These are phyloP conservation scores for Miscanthus lutarioriparius DNA, from an alignment of 176 grass and related monocot species.

Conservation along the genomic window DNA sequence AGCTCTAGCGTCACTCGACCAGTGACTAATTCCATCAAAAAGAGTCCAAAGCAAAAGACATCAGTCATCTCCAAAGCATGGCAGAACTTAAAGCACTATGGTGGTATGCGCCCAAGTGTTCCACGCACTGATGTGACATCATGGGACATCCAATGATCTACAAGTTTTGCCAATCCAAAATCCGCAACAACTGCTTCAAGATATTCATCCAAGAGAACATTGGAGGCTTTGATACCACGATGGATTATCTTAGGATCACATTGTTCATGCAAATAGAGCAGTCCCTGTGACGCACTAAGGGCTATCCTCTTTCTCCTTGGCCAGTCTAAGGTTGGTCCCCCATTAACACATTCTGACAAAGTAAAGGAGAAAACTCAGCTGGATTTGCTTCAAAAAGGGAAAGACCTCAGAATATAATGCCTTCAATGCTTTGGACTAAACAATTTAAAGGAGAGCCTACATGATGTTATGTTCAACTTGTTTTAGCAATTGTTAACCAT, in stretches of 20 bases:
- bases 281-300: slow-evolving; percentile 58
- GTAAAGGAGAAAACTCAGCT: slow-evolving; percentile 10
- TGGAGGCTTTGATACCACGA: slow-evolving; percentile 86
- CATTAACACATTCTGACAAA: slow-evolving; percentile 58
- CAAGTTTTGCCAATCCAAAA: slow-evolving; percentile 80
- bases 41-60: slow-evolving; percentile 79
- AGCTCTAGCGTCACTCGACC: slow-evolving; percentile 63
- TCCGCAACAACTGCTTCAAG: slow-evolving; percentile 81
- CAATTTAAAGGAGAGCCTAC: neutral
- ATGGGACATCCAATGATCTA: slow-evolving; percentile 74
- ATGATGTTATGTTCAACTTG: neutral
- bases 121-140: slow-evolving; percentile 56
- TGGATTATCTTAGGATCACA: slow-evolving; percentile 91
- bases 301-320: slow-evolving; percentile 75
- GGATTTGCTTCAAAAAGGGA: slow-evolving; percentile 2
- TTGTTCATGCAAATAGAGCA: slow-evolving; percentile 78
- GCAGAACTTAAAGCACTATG: slow-evolving; percentile 50
- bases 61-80: slow-evolving; percentile 82
- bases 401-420: neutral
- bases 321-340: slow-evolving; percentile 72
- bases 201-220: slow-evolving; percentile 79
- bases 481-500: neutral
- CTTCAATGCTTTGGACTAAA: neutral
- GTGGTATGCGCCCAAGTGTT: slow-evolving; percentile 76
- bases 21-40: slow-evolving; percentile 76